Percentiles rank a stretch among this genome's conserved stretches.
Conservation (phyloP, 306 rosid species). For the Clitoria ternatea region DNA sequence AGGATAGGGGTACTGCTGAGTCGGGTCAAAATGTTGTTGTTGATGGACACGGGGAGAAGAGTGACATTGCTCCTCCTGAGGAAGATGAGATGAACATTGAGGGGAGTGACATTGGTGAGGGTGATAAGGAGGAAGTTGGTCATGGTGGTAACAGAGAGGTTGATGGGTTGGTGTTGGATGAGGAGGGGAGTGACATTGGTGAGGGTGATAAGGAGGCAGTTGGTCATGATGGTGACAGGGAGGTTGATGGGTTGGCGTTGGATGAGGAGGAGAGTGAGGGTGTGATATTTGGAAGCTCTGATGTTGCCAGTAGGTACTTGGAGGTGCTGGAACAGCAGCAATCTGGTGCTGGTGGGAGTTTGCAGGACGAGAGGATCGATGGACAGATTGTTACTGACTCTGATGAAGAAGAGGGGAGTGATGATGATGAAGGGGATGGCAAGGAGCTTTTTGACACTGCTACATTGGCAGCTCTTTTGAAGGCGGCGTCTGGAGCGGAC, state of each 20-base stretch:
- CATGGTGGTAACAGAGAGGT: background rate
- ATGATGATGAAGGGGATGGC: slow-evolving; percentile 84
- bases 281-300: slow-evolving; percentile 62
- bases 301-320: slow-evolving; percentile 56
- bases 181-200: slow-evolving; percentile 19
- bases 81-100: background rate
- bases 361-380: slow-evolving; percentile 63
- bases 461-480: slow-evolving; percentile 90
- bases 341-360: slow-evolving; percentile 48
- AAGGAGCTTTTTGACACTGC: slow-evolving; percentile 91
- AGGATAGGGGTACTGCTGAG: background rate
- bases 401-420: slow-evolving; percentile 79
- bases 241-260: slow-evolving; percentile 38
- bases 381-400: slow-evolving; percentile 91
- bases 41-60: too few relatives aligned
- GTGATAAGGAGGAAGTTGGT: background rate
- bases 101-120: background rate
- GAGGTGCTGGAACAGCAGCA: slow-evolving; percentile 59
- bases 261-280: slow-evolving; percentile 61
- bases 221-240: slow-evolving; percentile 31
- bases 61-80: too few relatives aligned
- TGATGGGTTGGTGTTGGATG: slow-evolving; percentile 11
- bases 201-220: slow-evolving; percentile 28
- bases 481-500: slow-evolving; percentile 76
- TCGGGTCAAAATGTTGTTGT: too few relatives aligned